phyloP scores from a whole-genome alignment of 768 basidiomycete genomes.

The Myochromella boudieri region DNA sequence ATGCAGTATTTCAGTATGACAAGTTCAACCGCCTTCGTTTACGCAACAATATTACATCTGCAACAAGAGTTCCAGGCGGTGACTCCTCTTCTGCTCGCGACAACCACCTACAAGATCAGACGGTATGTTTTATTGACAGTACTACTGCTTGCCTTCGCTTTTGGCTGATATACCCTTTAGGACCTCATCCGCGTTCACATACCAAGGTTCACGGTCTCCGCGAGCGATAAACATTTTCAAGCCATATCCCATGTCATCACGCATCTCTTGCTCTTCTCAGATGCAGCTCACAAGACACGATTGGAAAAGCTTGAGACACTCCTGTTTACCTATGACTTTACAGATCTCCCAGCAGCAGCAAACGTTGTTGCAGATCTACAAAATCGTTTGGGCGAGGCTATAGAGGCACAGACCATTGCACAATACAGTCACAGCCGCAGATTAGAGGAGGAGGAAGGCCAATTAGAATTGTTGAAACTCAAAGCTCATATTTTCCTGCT shows the following conservation, averaged over 20 bases:
- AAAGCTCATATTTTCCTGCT: conserved; percentile 72
- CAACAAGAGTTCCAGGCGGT: conserved; percentile 37
- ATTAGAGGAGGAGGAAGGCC: conserved; percentile 42
- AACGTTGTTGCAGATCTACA: conserved; percentile 73
- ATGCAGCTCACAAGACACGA: conserved; percentile 78
- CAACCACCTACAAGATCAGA: conserved; percentile 64
- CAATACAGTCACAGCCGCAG: conserved; percentile 37
- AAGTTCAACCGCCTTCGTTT: conserved; percentile 92
- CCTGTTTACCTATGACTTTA: conserved; percentile 87
- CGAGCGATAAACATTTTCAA: conserved; percentile 78
- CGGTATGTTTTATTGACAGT: conserved; percentile 44
- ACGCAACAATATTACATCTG: conserved; percentile 65
- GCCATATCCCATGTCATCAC: conserved; percentile 86
- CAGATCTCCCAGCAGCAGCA: conserved; percentile 69
- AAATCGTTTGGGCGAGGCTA: conserved; percentile 61
- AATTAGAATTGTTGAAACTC: conserved; percentile 61
- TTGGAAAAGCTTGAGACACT: conserved; percentile 79
- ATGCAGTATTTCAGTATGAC: conserved; percentile 85
- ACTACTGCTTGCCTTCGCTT: background rate
- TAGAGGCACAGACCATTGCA: conserved; percentile 48
- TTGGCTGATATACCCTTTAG: conserved; percentile 34
- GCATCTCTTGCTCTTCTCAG: conserved; percentile 85
- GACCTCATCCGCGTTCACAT: conserved; percentile 81
- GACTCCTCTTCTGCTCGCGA: conserved; percentile 28
- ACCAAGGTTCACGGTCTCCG: conserved; percentile 85